phyloP scores from a whole-genome alignment of 441 rosid genomes.

The Jatropha podagrica region DNA sequence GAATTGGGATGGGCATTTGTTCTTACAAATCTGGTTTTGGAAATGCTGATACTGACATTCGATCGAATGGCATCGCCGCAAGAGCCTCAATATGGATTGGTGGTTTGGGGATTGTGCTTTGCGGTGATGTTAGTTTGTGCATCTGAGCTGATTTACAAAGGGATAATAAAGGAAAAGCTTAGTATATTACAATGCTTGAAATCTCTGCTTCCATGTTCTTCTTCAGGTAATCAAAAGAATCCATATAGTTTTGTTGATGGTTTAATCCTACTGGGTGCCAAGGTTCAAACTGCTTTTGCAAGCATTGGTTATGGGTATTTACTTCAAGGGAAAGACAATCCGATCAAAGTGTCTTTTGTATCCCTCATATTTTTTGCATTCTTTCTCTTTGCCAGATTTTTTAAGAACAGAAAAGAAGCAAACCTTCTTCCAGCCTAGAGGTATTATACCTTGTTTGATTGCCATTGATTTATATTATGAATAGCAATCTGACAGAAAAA shows the following conservation, averaged over 20 bases:
- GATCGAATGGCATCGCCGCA: conserved; percentile 6
- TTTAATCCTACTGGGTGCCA: not conserved
- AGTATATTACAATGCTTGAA: conserved; percentile 14
- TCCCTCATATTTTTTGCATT: not conserved
- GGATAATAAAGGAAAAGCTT: conserved; percentile 15
- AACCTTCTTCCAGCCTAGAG: not conserved
- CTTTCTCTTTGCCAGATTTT: not conserved
- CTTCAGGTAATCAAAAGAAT: not conserved
- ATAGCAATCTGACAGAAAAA: too few species aligned
- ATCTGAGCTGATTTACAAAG: conserved; percentile 11
- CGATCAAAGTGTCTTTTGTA: not conserved
- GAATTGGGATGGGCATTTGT: conserved; percentile 5
- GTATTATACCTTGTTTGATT: not conserved
- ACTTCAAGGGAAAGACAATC: not conserved
- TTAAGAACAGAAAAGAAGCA: not conserved
- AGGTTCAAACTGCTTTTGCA: not conserved
- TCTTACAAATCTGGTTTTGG: not conserved
- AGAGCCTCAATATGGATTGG: conserved; percentile 3
- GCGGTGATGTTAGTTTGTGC: conserved; percentile 10
- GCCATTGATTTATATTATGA: too few species aligned
- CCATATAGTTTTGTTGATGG: not conserved
- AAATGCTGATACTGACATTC: not conserved
- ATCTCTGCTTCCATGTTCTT: conserved; percentile 16
- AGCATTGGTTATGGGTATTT: not conserved
- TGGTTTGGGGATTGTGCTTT: conserved; percentile 1